Conservation (phyloP, 495 filamentous ascomycete genomes). For the Bathelium albidoporum region DNA sequence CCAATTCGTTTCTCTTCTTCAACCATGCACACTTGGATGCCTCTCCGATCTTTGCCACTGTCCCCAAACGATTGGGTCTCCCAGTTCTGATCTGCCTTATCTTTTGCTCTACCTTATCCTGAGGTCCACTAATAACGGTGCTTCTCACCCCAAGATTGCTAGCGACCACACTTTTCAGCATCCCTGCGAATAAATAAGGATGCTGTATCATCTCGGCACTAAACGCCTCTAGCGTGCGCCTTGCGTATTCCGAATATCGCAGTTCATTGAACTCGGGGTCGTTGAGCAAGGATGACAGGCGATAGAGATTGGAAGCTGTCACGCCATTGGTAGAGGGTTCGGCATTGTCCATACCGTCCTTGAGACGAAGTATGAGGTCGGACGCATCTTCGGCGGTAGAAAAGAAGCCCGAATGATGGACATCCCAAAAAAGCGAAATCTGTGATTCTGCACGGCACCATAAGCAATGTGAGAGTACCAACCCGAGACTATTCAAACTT, state of each 20-base stretch:
- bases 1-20: conserved; percentile 27
- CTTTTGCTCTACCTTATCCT: conserved; percentile 22
- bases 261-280: conserved; percentile 36
- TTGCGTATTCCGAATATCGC: conserved; percentile 51
- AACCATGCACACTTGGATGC: conserved; percentile 27
- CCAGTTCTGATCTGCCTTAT: conserved; percentile 17
- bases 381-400: conserved; percentile 58
- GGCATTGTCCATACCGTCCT: conserved; percentile 85
- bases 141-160: conserved; percentile 50
- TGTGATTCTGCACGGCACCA: conserved; percentile 37
- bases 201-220: conserved; percentile 85
- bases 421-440: conserved; percentile 34
- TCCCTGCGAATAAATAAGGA: conserved; percentile 73
- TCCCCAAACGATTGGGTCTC: conserved; percentile 10
- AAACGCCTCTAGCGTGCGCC: conserved; percentile 70
- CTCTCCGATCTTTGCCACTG: conserved; percentile 25
- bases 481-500: conserved; percentile 19
- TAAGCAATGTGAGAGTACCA: conserved; percentile 15
- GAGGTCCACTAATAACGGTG: conserved; percentile 27
- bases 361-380: conserved; percentile 75
- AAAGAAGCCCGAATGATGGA: conserved; percentile 64
- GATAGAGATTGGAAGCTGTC: conserved; percentile 71
- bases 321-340: conserved; percentile 84
- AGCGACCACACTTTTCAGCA: conserved; percentile 66
- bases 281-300: conserved; percentile 60